A percentile compares a stretch with the other conserved stretches of the same genome.
Conservation (phyloP, 2,329 filamentous ascomycete species). For the Sporothrix pseudoabietina region DNA sequence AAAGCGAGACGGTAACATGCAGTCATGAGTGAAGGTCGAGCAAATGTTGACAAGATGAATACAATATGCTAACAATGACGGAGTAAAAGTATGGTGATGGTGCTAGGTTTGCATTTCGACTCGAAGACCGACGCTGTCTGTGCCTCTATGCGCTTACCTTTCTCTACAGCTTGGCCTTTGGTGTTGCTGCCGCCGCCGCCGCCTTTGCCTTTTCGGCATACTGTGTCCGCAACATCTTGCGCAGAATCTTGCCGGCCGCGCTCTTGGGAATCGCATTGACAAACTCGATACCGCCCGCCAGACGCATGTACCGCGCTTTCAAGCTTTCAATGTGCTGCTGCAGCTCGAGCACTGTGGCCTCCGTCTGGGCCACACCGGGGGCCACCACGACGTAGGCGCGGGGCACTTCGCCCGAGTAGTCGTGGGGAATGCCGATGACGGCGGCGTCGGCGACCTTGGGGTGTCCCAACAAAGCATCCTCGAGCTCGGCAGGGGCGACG, state of each 20-base stretch:
- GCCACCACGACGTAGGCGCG: conserved; percentile 58
- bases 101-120: background rate
- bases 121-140: background rate
- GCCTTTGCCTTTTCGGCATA: conserved; percentile 1
- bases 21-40: background rate
- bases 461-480: conserved; percentile 63
- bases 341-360: background rate
- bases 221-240: conserved; percentile 43
- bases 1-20: background rate
- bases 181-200: background rate
- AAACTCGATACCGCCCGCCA: conserved; percentile 56
- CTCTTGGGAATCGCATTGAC: conserved; percentile 58
- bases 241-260: conserved; percentile 55
- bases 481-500: conserved; percentile 65
- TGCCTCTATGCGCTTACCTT: background rate
- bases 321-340: background rate
- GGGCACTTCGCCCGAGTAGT: conserved; percentile 58
- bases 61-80: background rate
- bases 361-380: background rate
- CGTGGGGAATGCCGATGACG: conserved; percentile 55
- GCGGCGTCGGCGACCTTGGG: conserved; percentile 58
- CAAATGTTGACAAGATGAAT: background rate
- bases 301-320: conserved; percentile 51
- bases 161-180: conserved; percentile 10
- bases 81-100: background rate